These are phyloP conservation scores for Aspergillus leporis DNA, from an alignment of 495 filamentous ascomycete genomes.

Conservation along the genomic window DNA sequence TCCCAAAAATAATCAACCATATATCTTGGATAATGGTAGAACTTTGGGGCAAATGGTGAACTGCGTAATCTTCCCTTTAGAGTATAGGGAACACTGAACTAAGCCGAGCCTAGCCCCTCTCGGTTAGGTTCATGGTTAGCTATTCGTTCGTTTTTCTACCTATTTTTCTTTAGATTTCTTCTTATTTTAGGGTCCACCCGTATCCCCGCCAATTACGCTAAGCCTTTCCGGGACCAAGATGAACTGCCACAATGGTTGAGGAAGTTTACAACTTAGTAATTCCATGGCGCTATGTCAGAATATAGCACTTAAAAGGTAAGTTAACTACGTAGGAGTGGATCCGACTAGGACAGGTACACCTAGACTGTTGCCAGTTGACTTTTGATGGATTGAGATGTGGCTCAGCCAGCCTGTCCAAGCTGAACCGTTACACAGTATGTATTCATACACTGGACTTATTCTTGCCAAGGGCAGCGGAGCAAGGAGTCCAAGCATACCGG, in stretches of 20 bases:
- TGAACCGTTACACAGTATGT: too few relatives aligned
- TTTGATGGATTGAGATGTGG: too few relatives aligned
- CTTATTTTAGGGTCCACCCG: neutral
- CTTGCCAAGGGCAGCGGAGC: too few relatives aligned
- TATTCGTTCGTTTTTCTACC: neutral
- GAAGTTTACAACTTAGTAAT: neutral
- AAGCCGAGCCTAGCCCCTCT: neutral
- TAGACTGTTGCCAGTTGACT: neutral
- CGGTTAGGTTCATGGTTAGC: neutral
- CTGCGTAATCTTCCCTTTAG: neutral
- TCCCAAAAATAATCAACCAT: neutral
- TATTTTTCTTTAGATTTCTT: neutral
- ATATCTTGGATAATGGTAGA: neutral
- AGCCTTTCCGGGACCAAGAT: conserved; percentile 12
- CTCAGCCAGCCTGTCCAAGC: too few relatives aligned
- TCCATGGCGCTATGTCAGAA: neutral
- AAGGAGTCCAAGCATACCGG: too few relatives aligned
- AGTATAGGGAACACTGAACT: neutral
- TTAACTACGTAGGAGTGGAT: neutral
- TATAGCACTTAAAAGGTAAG: neutral
- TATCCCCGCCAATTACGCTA: conserved; percentile 13
- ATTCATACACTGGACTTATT: too few relatives aligned
- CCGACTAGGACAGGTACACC: neutral
- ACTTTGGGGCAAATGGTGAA: neutral
- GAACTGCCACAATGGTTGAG: neutral